phyloP scores from a whole-genome alignment of 805 yeast genomes.

The Citeromyces nyonsensis region DNA sequence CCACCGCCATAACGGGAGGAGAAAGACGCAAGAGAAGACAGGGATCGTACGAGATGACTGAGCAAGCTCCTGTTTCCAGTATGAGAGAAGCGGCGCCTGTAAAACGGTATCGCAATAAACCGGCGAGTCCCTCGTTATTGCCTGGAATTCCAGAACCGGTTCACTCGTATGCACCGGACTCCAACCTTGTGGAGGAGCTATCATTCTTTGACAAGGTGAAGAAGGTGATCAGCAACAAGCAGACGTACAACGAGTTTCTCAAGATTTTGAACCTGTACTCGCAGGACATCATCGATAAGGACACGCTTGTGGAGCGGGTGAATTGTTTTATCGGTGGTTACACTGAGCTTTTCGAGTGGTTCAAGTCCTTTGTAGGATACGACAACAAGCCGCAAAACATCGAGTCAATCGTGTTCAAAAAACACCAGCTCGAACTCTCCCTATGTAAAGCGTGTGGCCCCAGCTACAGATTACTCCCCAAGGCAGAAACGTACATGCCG shows the following conservation, averaged over 20 bases:
- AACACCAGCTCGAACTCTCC: slow-evolving; percentile 81
- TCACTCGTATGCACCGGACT: slow-evolving; percentile 33
- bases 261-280: slow-evolving; percentile 79
- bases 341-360: slow-evolving; percentile 77
- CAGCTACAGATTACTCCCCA: slow-evolving; percentile 83
- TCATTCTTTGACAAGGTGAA: slow-evolving; percentile 86
- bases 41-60: slow-evolving; percentile 5
- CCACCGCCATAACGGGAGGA: slow-evolving; percentile 1
- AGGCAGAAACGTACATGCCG: slow-evolving; percentile 90
- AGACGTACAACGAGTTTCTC: slow-evolving; percentile 81
- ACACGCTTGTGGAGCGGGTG: slow-evolving; percentile 67
- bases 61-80: slow-evolving; percentile 25
- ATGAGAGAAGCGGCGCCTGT: slow-evolving; percentile 17
- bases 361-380: slow-evolving; percentile 80
- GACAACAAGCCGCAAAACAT: slow-evolving; percentile 75
- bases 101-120: slow-evolving; percentile 13
- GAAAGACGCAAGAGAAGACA: slow-evolving; percentile 10
- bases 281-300: slow-evolving; percentile 79
- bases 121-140: slow-evolving; percentile 50
- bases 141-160: slow-evolving; percentile 84
- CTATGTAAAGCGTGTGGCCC: slow-evolving; percentile 93
- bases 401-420: slow-evolving; percentile 77
- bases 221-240: slow-evolving; percentile 76
- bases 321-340: slow-evolving; percentile 76
- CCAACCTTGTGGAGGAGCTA: slow-evolving; percentile 70